Evolutionary conservation across 257 asterid genomes (phyloP).

Genomic region (Solanum chiquidenum): DNA sequence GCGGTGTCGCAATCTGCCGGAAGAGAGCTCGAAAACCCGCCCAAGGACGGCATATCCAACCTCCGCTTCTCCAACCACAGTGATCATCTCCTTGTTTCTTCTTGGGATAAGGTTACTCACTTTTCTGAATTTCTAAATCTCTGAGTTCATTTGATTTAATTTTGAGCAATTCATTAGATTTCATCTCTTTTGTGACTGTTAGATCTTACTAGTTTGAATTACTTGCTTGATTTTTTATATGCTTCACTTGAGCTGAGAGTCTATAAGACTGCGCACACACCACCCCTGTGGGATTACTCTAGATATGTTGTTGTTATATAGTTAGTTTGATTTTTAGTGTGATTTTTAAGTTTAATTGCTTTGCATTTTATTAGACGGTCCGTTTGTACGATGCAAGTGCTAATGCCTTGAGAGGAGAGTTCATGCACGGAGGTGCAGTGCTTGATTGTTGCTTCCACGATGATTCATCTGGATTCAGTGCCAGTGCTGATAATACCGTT

Average conservation of each 20-base stretch:
- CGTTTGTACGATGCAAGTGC: conserved; percentile 87
- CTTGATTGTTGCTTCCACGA: conserved; percentile 92
- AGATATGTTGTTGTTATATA: background rate
- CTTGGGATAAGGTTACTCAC: conserved; percentile 73
- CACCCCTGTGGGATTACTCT: background rate
- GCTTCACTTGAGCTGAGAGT: background rate
- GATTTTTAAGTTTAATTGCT: background rate
- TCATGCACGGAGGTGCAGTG: conserved; percentile 75
- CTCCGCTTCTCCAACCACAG: conserved; percentile 83
- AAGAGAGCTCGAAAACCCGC: conserved; percentile 52
- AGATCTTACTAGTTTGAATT: background rate
- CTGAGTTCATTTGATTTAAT: background rate
- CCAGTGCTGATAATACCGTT: conserved; percentile 67
- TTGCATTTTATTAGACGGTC: conserved; percentile 33
- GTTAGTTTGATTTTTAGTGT: background rate
- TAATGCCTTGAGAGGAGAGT: conserved; percentile 71
- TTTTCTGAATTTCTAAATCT: background rate
- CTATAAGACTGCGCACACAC: background rate
- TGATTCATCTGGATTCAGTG: conserved; percentile 86
- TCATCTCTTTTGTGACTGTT: background rate
- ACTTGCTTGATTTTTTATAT: background rate
- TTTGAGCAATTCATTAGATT: background rate
- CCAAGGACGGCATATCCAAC: conserved; percentile 68
- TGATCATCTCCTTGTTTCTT: conserved; percentile 72
- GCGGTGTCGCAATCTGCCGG: conserved; percentile 46